Evolutionary conservation across 768 basidiomycete species (phyloP).

Genomic region (Russula abietina): DNA sequence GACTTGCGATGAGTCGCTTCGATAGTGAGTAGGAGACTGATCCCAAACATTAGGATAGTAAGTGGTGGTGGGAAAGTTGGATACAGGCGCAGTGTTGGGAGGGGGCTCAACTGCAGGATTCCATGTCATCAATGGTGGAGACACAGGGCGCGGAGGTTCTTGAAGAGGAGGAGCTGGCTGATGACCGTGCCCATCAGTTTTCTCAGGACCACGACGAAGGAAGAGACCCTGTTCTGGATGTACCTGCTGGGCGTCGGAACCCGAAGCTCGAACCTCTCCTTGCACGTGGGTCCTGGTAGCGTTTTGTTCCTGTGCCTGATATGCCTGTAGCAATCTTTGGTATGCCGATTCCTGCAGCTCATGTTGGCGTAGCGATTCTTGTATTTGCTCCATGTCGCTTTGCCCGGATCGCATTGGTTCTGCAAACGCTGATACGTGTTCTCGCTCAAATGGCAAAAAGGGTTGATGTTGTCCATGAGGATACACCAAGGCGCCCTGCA

Average conservation of each 20-base stretch:
- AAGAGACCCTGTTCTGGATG: slow-evolving; percentile 24
- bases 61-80: slow-evolving; percentile 63
- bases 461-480: background rate
- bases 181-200: slow-evolving; percentile 26
- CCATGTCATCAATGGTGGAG: slow-evolving; percentile 69
- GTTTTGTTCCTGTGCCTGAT: slow-evolving; percentile 11
- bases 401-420: background rate
- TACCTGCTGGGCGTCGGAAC: slow-evolving; percentile 26
- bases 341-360: background rate
- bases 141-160: slow-evolving; percentile 42
- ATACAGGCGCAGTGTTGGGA: slow-evolving; percentile 51
- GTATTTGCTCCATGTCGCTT: background rate
- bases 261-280: slow-evolving; percentile 25
- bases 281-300: slow-evolving; percentile 10
- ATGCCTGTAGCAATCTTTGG: background rate
- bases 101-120: slow-evolving; percentile 78
- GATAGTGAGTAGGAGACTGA: slow-evolving; percentile 40
- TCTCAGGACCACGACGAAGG: slow-evolving; percentile 26
- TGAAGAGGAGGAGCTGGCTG: slow-evolving; percentile 25
- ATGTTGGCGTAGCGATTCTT: background rate
- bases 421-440: background rate
- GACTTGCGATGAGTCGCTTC: slow-evolving; percentile 31
- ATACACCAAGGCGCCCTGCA: background rate
- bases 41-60: slow-evolving; percentile 91
- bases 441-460: background rate